Evolutionary conservation across 2,329 filamentous ascomycete species (phyloP).

Genomic region (Microsporum audouinii): DNA sequence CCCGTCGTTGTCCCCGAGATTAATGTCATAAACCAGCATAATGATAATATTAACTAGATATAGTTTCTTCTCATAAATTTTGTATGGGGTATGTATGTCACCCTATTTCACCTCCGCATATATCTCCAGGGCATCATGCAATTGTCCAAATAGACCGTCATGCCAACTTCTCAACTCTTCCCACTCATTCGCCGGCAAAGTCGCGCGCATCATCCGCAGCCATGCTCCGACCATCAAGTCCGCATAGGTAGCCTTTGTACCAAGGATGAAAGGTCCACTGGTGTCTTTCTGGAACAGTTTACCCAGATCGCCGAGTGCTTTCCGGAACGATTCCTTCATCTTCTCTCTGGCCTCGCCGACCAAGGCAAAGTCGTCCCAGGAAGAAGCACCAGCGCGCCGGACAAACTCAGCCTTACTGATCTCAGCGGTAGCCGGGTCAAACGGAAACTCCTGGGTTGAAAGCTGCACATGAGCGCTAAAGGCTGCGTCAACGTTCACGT

Average conservation of each 20-base stretch:
- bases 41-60: no score
- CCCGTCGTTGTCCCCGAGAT: no score
- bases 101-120: conserved; percentile 28
- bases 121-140: conserved; percentile 38
- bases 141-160: conserved; percentile 11
- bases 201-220: conserved; percentile 35
- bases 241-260: conserved; percentile 38
- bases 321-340: conserved; percentile 32
- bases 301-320: conserved; percentile 34
- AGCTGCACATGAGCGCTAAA: conserved; percentile 41
- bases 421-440: conserved; percentile 41
- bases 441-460: conserved; percentile 34
- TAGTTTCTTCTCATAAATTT: no score
- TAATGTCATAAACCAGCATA: no score
- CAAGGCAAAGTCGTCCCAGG: conserved; percentile 32
- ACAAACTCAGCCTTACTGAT: conserved; percentile 38
- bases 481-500: conserved; percentile 43
- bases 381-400: conserved; percentile 34
- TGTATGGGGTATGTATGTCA: background rate
- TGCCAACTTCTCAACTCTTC: conserved; percentile 8
- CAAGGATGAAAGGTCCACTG: conserved; percentile 41
- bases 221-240: conserved; percentile 49
- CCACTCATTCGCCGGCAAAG: conserved; percentile 1
- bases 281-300: conserved; percentile 31
- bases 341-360: conserved; percentile 31